Evolutionary conservation across 78 protist genomes (phyloP).

Genomic region (Cavenderia fasciculata): DNA sequence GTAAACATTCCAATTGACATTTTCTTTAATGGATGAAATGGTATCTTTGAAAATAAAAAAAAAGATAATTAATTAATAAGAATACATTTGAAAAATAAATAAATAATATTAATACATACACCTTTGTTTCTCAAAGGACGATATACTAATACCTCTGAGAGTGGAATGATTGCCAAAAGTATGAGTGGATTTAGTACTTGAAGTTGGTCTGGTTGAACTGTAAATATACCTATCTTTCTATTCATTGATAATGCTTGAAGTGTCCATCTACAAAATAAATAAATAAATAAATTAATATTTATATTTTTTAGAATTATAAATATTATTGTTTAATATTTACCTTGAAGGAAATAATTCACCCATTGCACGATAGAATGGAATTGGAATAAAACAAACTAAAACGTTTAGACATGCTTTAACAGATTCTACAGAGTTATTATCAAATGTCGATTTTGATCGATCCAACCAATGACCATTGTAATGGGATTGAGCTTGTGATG

Average conservation of each 20-base stretch:
- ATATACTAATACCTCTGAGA: conserved; percentile 68
- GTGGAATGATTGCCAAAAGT: conserved; percentile 75
- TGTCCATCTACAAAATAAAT: conserved; percentile 32
- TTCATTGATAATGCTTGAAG: conserved; percentile 84
- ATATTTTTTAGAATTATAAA: no score
- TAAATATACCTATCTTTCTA: background rate
- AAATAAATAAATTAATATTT: background rate
- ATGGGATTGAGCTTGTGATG: background rate
- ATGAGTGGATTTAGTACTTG: conserved; percentile 76
- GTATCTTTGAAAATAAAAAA: no score
- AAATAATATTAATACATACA: no score
- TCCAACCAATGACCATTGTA: conserved; percentile 43
- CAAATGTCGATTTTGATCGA: conserved; percentile 21
- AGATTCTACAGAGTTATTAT: conserved; percentile 17
- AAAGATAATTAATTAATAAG: background rate
- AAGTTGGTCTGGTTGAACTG: conserved; percentile 79
- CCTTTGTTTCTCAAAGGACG: conserved; percentile 16
- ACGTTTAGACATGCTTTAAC: conserved; percentile 22
- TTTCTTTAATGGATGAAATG: conserved; percentile 54
- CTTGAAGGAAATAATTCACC: conserved; percentile 76
- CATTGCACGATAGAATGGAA: conserved; percentile 86
- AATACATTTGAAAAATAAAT: conserved; percentile 18
- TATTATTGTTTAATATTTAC: conserved; percentile 14
- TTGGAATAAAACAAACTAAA: conserved; percentile 48
- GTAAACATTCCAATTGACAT: conserved; percentile 85